Conservation (phyloP, 345 rosid genomes). For the Boechera retrofracta region DNA sequence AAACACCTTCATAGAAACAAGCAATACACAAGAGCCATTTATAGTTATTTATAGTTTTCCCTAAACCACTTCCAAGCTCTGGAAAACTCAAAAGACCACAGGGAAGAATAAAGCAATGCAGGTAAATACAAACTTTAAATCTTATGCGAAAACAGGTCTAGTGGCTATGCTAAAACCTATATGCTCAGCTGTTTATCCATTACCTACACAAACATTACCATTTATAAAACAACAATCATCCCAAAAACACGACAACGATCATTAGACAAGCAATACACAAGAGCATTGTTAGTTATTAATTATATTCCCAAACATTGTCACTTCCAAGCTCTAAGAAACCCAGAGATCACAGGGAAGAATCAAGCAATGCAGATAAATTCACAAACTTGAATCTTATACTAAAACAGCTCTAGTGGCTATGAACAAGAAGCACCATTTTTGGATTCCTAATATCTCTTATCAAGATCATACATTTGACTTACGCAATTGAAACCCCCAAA, state of each 20-base stretch:
- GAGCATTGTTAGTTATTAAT: neutral
- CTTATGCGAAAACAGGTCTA: neutral
- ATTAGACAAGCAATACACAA: neutral
- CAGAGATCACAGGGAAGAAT: neutral
- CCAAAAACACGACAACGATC: neutral
- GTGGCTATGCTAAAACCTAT: conserved; percentile 43
- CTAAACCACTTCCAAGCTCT: neutral
- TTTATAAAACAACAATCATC: neutral
- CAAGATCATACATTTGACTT: conserved; percentile 1
- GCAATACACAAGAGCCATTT: neutral
- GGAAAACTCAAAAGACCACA: neutral
- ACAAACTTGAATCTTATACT: neutral
- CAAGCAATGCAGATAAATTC: neutral
- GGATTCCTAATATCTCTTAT: neutral
- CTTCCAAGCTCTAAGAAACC: neutral
- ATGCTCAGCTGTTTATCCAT: conserved; percentile 88
- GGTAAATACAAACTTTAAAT: neutral
- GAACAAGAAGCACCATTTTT: conserved; percentile 20
- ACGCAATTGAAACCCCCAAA: neutral
- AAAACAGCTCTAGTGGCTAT: neutral
- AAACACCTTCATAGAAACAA: neutral
- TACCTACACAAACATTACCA: conserved; percentile 58
- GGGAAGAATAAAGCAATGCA: neutral
- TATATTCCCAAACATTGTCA: neutral
- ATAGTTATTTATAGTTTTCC: neutral